These are phyloP conservation scores for Hypericum perforatum DNA, from an alignment of 345 rosid species.

Conservation along the genomic window DNA sequence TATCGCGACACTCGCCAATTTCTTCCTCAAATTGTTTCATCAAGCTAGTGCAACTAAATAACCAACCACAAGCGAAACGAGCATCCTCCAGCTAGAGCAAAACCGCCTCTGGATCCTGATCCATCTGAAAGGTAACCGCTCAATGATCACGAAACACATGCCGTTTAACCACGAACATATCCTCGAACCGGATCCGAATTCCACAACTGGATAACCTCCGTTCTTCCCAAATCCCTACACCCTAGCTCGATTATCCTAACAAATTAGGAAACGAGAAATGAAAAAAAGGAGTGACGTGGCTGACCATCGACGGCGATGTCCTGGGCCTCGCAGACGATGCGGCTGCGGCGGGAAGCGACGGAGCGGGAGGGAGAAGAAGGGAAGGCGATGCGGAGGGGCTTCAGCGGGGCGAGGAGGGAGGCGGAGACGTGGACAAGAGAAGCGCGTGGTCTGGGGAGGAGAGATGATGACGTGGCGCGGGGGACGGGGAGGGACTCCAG, in stretches of 20 bases:
- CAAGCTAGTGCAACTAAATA: too few species aligned
- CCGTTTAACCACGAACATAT: too few species aligned
- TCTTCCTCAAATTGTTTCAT: too few species aligned
- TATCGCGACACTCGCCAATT: too few species aligned
- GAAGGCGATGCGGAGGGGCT: slow-evolving; percentile 4
- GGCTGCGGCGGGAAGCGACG: slow-evolving; percentile 8
- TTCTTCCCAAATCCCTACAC: too few species aligned
- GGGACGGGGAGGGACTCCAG: slow-evolving; percentile 22
- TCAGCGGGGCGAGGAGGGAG: slow-evolving; percentile 5
- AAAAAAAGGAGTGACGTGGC: background rate
- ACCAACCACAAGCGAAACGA: too few species aligned
- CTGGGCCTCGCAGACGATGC: slow-evolving; percentile 36
- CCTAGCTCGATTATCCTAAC: background rate
- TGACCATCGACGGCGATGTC: slow-evolving; percentile 31
- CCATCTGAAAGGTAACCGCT: too few species aligned
- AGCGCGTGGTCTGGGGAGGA: background rate
- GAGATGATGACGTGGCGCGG: slow-evolving; percentile 7
- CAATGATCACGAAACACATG: too few species aligned
- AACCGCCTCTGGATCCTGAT: too few species aligned
- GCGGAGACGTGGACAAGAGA: background rate
- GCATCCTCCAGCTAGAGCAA: too few species aligned
- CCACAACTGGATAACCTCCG: too few species aligned
- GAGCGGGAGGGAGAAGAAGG: slow-evolving; percentile 5
- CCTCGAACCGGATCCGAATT: too few species aligned
- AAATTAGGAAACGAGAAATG: background rate